phyloP scores from a whole-genome alignment of 2,329 filamentous ascomycete species.

The Exophiala aquamarina region DNA sequence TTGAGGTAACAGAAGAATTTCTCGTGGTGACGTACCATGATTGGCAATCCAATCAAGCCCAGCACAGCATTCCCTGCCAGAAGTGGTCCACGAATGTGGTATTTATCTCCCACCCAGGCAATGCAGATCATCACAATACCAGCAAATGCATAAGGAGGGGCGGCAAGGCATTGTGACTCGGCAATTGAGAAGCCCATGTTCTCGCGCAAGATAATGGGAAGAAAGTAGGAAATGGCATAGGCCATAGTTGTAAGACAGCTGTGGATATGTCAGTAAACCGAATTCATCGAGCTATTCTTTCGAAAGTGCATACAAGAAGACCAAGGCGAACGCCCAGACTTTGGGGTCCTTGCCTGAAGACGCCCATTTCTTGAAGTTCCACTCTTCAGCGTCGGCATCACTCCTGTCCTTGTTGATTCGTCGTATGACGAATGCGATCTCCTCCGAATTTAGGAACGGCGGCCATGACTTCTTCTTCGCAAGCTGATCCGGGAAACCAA shows the following conservation, averaged over 20 bases:
- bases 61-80: slow-evolving; percentile 66
- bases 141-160: slow-evolving; percentile 67
- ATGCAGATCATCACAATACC: slow-evolving; percentile 58
- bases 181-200: slow-evolving; percentile 67
- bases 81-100: slow-evolving; percentile 64
- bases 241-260: slow-evolving; percentile 66
- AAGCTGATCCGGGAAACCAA: slow-evolving; percentile 36
- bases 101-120: slow-evolving; percentile 67
- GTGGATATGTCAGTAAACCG: slow-evolving; percentile 53
- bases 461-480: slow-evolving; percentile 32
- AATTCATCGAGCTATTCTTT: slow-evolving; percentile 29
- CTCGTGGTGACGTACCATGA: slow-evolving; percentile 1
- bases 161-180: slow-evolving; percentile 67
- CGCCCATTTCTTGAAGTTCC: slow-evolving; percentile 48
- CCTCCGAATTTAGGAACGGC: slow-evolving; percentile 32
- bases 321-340: slow-evolving; percentile 55
- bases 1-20: not conserved
- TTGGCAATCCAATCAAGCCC: slow-evolving; percentile 64
- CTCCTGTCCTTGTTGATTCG: slow-evolving; percentile 54
- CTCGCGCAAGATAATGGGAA: slow-evolving; percentile 68
- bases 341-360: slow-evolving; percentile 49
- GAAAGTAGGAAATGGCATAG: slow-evolving; percentile 78
- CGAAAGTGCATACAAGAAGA: slow-evolving; percentile 36
- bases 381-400: slow-evolving; percentile 51
- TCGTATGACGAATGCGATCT: slow-evolving; percentile 33